These are phyloP conservation scores for Aspergillus ochraceus DNA, from an alignment of 2,329 filamentous ascomycete species.

Conservation along the genomic window DNA sequence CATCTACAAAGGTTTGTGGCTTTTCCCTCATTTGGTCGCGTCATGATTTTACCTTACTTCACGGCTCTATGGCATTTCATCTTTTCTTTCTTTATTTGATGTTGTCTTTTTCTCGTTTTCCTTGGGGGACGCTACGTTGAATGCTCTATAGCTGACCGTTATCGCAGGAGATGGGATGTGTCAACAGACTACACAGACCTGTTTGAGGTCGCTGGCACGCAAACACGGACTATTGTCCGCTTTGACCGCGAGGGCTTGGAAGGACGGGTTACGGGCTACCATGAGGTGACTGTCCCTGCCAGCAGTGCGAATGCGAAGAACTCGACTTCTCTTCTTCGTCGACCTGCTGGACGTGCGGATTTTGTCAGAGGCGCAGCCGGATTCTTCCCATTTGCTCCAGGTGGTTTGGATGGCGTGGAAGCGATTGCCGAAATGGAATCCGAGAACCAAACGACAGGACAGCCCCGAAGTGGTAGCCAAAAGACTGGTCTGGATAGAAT, in stretches of 20 bases:
- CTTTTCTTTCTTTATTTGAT: slow-evolving; percentile 1
- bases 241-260: slow-evolving; percentile 91
- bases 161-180: slow-evolving; percentile 70
- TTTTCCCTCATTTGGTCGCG: background rate
- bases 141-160: slow-evolving; percentile 4
- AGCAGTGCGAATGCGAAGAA: slow-evolving; percentile 91
- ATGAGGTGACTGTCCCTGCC: slow-evolving; percentile 87
- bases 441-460: slow-evolving; percentile 59
- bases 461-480: slow-evolving; percentile 38
- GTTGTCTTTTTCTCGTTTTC: background rate
- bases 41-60: background rate
- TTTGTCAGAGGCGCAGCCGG: slow-evolving; percentile 91
- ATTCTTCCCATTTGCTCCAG: slow-evolving; percentile 91
- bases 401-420: slow-evolving; percentile 83
- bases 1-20: slow-evolving; percentile 69
- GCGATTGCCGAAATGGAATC: slow-evolving; percentile 82
- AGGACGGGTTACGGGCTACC: slow-evolving; percentile 88
- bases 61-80: background rate
- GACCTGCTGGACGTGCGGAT: slow-evolving; percentile 81
- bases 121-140: background rate
- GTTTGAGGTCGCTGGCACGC: slow-evolving; percentile 83
- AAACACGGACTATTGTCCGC: slow-evolving; percentile 90
- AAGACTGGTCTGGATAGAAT: slow-evolving; percentile 70
- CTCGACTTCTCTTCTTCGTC: slow-evolving; percentile 82
- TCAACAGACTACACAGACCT: slow-evolving; percentile 78